Evolutionary conservation across 306 rosid species (phyloP).

Genomic region (Parietaria judaica): DNA sequence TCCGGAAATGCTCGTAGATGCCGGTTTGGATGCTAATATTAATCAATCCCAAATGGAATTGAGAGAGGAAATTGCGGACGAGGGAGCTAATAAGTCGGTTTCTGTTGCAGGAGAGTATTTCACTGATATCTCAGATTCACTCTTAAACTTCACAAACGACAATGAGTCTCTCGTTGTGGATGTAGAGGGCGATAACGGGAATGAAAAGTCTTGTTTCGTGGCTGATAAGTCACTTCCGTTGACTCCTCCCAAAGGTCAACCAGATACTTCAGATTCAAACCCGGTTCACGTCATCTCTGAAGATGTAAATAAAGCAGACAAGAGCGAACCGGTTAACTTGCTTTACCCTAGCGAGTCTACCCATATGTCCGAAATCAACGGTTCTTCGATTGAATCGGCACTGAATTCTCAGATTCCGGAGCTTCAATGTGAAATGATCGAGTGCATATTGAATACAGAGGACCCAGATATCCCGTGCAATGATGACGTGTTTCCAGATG

Average conservation of each 20-base stretch:
- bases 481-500: slow-evolving; percentile 20
- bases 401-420: slow-evolving; percentile 21
- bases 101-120: slow-evolving; percentile 23
- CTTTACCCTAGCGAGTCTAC: slow-evolving; percentile 23
- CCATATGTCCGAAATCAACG: slow-evolving; percentile 27
- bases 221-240: slow-evolving; percentile 29
- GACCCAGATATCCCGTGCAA: slow-evolving; percentile 56
- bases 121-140: slow-evolving; percentile 26
- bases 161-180: slow-evolving; percentile 26
- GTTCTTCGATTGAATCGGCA: slow-evolving; percentile 15
- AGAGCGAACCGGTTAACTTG: slow-evolving; percentile 19
- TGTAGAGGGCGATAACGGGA: slow-evolving; percentile 32
- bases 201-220: slow-evolving; percentile 27
- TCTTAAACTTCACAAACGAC: slow-evolving; percentile 28
- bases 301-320: slow-evolving; percentile 16
- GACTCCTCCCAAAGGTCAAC: slow-evolving; percentile 35
- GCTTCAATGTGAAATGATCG: slow-evolving; percentile 18
- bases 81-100: slow-evolving; percentile 21
- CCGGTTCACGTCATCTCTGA: slow-evolving; percentile 16
- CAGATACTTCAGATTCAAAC: slow-evolving; percentile 23
- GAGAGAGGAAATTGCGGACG: slow-evolving; percentile 9
- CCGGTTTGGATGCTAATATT: slow-evolving; percentile 18
- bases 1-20: slow-evolving; percentile 42
- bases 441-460: slow-evolving; percentile 53
- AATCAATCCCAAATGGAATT: slow-evolving; percentile 1